Evolutionary conservation across 352 stramenopile genomes (phyloP).

Genomic region (Phytophthora chlamydospora): DNA sequence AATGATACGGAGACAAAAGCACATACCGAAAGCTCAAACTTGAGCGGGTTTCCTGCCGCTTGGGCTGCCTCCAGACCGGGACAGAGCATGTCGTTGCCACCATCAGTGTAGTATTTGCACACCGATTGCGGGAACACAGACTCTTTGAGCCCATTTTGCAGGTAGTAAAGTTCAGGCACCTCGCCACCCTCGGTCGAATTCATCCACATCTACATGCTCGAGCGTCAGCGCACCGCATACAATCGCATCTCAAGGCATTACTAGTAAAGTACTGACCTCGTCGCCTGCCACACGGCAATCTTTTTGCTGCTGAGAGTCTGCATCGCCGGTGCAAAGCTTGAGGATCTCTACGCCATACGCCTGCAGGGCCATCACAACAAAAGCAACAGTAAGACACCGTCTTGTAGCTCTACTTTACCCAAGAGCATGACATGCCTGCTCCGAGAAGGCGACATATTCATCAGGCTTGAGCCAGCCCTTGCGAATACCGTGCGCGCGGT

Average conservation of each 20-base stretch:
- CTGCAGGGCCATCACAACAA: conserved; percentile 21
- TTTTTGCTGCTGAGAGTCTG: conserved; percentile 70
- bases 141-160: conserved; percentile 75
- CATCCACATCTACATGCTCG: conserved; percentile 64
- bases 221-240: background rate
- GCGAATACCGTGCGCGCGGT: conserved; percentile 65
- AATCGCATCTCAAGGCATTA: conserved; percentile 1
- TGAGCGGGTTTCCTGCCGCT: conserved; percentile 61
- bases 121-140: conserved; percentile 73
- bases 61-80: conserved; percentile 62
- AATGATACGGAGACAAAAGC: conserved; percentile 1
- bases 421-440: conserved; percentile 49
- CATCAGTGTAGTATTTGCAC: conserved; percentile 71
- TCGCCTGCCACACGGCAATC: conserved; percentile 74
- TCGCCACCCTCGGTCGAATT: conserved; percentile 84
- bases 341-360: conserved; percentile 77
- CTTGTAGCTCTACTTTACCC: background rate
- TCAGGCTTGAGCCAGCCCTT: conserved; percentile 73
- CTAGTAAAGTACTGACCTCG: conserved; percentile 29
- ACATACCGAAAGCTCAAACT: conserved; percentile 68
- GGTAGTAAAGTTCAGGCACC: conserved; percentile 77
- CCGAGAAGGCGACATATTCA: conserved; percentile 81
- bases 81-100: conserved; percentile 70
- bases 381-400: background rate
- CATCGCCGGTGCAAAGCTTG: conserved; percentile 68